Conservation (phyloP, 352 stramenopile genomes). For the Pythium pyrilobum region DNA sequence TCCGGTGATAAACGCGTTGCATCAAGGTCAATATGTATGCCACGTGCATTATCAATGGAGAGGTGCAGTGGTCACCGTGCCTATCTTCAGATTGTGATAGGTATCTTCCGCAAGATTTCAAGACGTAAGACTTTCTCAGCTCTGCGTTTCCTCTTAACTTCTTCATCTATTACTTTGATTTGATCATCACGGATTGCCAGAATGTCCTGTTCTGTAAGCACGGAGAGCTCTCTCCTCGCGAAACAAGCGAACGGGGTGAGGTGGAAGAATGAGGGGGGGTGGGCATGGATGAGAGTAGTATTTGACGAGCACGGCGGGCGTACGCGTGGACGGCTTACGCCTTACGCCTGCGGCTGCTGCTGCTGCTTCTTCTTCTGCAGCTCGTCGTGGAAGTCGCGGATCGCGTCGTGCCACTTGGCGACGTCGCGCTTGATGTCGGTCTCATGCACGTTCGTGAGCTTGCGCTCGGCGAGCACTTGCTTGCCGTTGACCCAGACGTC, state of each 20-base stretch:
- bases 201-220: slow-evolving; percentile 15
- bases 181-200: slow-evolving; percentile 5
- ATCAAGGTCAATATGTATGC: slow-evolving; percentile 11
- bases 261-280: no score
- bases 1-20: slow-evolving; percentile 11
- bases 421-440: slow-evolving; percentile 52
- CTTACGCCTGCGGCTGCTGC: neutral
- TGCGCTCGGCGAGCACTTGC: slow-evolving; percentile 55
- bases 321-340: neutral
- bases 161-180: slow-evolving; percentile 19
- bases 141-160: slow-evolving; percentile 9
- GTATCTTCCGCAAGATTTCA: neutral
- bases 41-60: slow-evolving; percentile 10
- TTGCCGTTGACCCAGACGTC: slow-evolving; percentile 90
- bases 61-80: slow-evolving; percentile 1
- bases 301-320: no score
- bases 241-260: no score
- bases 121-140: slow-evolving; percentile 3
- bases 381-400: slow-evolving; percentile 50
- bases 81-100: slow-evolving; percentile 12
- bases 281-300: no score
- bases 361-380: slow-evolving; percentile 37
- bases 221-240: no score
- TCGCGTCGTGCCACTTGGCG: slow-evolving; percentile 49
- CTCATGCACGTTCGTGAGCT: slow-evolving; percentile 76